Base-by-base conservation (phyloP, 2,329 filamentous ascomycete genomes). In the Botrytis porri region DNA sequence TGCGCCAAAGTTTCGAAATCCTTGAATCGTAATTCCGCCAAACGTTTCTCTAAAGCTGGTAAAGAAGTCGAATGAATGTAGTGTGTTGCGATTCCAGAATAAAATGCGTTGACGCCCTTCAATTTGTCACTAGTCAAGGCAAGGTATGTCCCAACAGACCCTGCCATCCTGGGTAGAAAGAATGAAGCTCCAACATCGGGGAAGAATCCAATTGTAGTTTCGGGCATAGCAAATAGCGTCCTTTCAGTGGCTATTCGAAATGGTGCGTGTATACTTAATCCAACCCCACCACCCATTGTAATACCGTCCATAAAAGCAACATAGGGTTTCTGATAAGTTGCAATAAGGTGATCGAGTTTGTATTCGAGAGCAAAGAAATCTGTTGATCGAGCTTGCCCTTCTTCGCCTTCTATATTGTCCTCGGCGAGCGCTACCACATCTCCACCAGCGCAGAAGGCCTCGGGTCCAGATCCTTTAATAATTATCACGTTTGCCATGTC, bases 161-260 rank as follows among this genome's bases (percentile, higher is more conserved):
- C 96, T 79, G 97, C 90, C 86, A 99, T 90, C 75, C 94, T 88
- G 25, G 96, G 93, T 71, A 99, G 86, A 86, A 98, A 98, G 86
- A 98, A 99, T 18, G 93, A 97, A 45, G 92, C 97, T 75, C 96
- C 96, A 66, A 99, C 96, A 80, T 99, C 97, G 10, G 97, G 96
- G 87, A 99, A 99, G 86, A 98, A 98, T 57, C 96, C 96, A 80
- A 99, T 99, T 14, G 90, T 97, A 6, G 96, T 99, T 85, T 99
- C 96, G 43, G 96, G 96, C 96, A 99, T 99, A 78, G 97, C 95
- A 80, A 99, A 98, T 65, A 97, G 84, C 9, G 96, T 99, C 81
- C 92, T 92, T 84, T 99, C 96, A 4, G 96, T 99, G 54, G 96
- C 96, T 81, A 99, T 97, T 74, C 96, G 88, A 87, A 99, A 95